phyloP scores from a whole-genome alignment of 1,284 basidiomycete genomes.

The Apiotrichum akiyoshidainum region DNA sequence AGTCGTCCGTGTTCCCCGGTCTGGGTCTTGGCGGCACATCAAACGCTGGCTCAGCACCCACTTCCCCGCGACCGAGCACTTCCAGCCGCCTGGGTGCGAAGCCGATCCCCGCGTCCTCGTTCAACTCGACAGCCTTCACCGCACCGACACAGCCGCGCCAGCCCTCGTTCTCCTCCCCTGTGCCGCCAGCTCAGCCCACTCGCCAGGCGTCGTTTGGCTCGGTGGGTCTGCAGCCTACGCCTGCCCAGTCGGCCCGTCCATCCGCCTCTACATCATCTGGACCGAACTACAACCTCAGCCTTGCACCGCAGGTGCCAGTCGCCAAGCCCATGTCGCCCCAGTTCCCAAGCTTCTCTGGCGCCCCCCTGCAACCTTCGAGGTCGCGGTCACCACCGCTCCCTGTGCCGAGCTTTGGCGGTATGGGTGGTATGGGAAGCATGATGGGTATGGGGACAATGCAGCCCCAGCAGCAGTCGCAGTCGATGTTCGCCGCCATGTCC shows the following conservation, averaged over 20 bases:
- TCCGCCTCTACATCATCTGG: constrained; percentile 14
- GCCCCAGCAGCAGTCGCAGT: background rate
- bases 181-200: constrained; percentile 4
- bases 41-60: constrained; percentile 1
- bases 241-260: background rate
- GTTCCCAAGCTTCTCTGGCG: background rate
- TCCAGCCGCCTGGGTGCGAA: constrained; percentile 3
- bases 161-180: background rate
- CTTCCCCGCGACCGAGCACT: background rate
- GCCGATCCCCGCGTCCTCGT: constrained; percentile 37
- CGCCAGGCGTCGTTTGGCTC: constrained; percentile 5
- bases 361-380: constrained; percentile 11
- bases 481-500: constrained; percentile 5
- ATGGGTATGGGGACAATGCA: background rate
- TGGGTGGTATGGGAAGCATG: constrained; percentile 3
- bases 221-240: constrained; percentile 20
- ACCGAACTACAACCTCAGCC: constrained; percentile 47
- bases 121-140: constrained; percentile 40
- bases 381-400: background rate
- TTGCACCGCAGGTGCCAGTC: constrained; percentile 34
- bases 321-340: constrained; percentile 7
- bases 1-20: constrained; percentile 15
- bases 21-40: constrained; percentile 5
- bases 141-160: constrained; percentile 10
- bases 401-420: background rate